Evolutionary conservation across 2,329 filamentous ascomycete species (phyloP).

Genomic region (Xylaria sp.): DNA sequence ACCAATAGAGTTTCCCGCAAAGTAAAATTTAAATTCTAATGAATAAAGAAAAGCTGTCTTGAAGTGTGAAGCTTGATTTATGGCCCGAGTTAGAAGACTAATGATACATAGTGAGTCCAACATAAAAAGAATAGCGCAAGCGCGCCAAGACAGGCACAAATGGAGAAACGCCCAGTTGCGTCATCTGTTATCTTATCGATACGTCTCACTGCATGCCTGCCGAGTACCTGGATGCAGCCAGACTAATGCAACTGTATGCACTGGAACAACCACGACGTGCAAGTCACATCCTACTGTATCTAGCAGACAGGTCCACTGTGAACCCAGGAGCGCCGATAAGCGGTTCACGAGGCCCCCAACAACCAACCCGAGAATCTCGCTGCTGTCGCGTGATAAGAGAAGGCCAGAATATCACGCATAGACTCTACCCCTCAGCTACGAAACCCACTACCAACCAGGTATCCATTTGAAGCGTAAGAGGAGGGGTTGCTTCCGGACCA

Average conservation of each 20-base stretch:
- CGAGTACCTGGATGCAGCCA: too few relatives aligned
- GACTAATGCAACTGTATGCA: background rate
- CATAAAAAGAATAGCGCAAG: too few relatives aligned
- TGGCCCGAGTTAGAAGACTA: too few relatives aligned
- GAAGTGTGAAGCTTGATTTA: too few relatives aligned
- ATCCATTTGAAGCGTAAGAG: background rate
- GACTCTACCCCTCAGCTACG: background rate
- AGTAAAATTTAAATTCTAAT: too few relatives aligned
- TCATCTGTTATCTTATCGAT: slow-evolving; percentile 25
- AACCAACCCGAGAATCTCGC: background rate
- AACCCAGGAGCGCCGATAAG: slow-evolving; percentile 2
- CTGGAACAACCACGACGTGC: slow-evolving; percentile 13
- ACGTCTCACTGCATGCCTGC: background rate
- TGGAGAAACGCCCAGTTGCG: slow-evolving; percentile 1
- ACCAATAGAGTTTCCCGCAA: too few relatives aligned
- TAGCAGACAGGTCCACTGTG: slow-evolving; percentile 3
- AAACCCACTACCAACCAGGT: background rate
- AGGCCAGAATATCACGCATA: background rate
- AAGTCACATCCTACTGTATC: background rate
- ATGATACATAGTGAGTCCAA: too few relatives aligned
- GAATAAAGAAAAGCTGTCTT: too few relatives aligned
- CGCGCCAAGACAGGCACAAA: background rate
- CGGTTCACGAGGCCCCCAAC: slow-evolving; percentile 17
- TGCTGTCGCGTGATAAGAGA: background rate
- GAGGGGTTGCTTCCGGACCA: slow-evolving; percentile 26